phyloP scores from a whole-genome alignment of 352 stramenopile species.

The Phytophthora sojae region DNA sequence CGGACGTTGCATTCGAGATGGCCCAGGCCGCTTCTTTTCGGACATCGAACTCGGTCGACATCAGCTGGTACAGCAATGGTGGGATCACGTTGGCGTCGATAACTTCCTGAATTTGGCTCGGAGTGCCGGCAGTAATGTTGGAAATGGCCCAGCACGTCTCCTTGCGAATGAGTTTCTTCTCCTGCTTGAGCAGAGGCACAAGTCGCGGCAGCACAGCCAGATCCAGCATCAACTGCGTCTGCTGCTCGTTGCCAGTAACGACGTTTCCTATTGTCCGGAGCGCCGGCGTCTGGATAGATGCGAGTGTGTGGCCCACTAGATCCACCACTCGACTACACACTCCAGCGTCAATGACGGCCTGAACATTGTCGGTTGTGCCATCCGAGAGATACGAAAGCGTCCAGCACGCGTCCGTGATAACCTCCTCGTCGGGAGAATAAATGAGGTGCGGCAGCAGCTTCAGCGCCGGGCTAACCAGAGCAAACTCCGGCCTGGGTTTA shows the following conservation, averaged over 20 bases:
- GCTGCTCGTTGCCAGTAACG: constrained; percentile 95
- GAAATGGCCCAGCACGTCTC: constrained; percentile 87
- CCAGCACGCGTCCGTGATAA: constrained; percentile 99
- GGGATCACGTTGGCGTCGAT: constrained; percentile 83
- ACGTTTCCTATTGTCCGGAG: constrained; percentile 98
- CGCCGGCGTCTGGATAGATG: constrained; percentile 96
- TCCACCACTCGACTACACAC: constrained; percentile 96
- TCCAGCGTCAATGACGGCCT: constrained; percentile 97
- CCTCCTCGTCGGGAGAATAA: constrained; percentile 96
- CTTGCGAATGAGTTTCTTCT: constrained; percentile 85
- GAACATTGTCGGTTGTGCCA: constrained; percentile 97
- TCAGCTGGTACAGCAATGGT: constrained; percentile 67
- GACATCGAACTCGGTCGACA: constrained; percentile 77
- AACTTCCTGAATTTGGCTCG: constrained; percentile 78
- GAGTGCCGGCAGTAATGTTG: constrained; percentile 82
- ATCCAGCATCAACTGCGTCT: constrained; percentile 81
- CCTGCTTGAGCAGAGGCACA: constrained; percentile 72
- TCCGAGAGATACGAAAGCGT: constrained; percentile 98
- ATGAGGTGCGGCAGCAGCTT: constrained; percentile 96
- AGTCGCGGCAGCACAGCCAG: constrained; percentile 58
- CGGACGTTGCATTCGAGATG: constrained; percentile 81
- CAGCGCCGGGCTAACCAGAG: constrained; percentile 93
- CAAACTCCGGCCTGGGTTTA: constrained; percentile 95
- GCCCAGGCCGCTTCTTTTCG: constrained; percentile 89
- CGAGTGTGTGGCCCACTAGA: constrained; percentile 93